Evolutionary conservation across 768 basidiomycete species (phyloP).

Genomic region (Boletus subparvulus): DNA sequence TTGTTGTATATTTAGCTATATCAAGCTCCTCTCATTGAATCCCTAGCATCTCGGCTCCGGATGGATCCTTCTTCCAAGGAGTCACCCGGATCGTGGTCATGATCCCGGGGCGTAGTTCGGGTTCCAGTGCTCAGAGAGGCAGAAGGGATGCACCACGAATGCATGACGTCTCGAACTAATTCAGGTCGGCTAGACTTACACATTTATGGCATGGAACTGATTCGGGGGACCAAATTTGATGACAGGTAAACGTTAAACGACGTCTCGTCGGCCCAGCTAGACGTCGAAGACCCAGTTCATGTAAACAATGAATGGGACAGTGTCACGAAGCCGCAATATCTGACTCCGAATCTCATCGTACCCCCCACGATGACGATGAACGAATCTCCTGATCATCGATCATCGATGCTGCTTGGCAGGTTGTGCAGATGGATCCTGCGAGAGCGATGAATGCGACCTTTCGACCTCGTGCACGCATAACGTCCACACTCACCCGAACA

Average conservation of each 20-base stretch:
- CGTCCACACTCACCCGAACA: neutral
- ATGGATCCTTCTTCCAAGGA: neutral
- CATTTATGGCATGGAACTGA: neutral
- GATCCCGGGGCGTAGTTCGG: neutral
- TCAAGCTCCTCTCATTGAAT: neutral
- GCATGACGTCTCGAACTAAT: neutral
- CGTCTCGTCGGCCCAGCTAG: neutral
- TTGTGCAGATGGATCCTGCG: neutral
- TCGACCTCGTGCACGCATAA: conserved; percentile 4
- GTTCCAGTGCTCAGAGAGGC: neutral
- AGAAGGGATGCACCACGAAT: neutral
- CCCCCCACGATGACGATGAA: neutral
- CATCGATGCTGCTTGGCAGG: neutral
- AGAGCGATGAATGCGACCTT: neutral
- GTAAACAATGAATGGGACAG: conserved; percentile 6
- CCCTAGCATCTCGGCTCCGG: neutral
- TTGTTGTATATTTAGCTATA: conserved; percentile 3
- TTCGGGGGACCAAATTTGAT: neutral
- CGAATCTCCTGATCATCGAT: conserved; percentile 1
- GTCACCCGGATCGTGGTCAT: neutral
- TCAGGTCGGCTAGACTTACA: neutral
- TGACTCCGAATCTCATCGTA: conserved; percentile 6
- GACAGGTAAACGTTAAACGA: neutral
- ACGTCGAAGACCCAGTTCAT: neutral
- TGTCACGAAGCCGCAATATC: conserved; percentile 1